These are phyloP conservation scores for Trichophyton schoenleinii DNA, from an alignment of 2,329 filamentous ascomycete genomes.

Conservation along the genomic window DNA sequence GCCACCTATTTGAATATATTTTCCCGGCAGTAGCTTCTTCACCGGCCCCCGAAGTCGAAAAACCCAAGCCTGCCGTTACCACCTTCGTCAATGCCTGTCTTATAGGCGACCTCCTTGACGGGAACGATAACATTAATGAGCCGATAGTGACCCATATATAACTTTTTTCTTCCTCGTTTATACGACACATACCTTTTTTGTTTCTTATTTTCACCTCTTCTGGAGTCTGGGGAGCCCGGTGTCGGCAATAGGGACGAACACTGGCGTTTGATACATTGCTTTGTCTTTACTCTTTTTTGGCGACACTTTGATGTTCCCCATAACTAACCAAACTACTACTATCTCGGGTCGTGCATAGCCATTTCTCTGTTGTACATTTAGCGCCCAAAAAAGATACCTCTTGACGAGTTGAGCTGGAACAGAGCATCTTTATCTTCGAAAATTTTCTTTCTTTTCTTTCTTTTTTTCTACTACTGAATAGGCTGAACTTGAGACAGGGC, in stretches of 20 bases:
- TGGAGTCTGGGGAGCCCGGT: background rate
- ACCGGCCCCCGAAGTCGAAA: background rate
- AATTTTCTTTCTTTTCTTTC: background rate
- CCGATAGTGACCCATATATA: constrained; percentile 2
- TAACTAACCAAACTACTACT: background rate
- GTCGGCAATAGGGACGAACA: background rate
- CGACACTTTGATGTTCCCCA: background rate
- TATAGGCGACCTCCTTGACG: background rate
- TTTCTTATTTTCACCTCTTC: background rate
- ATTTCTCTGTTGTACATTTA: background rate
- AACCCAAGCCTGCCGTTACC: background rate
- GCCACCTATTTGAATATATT: background rate
- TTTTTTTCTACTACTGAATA: too few relatives aligned
- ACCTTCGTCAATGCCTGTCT: constrained; percentile 1
- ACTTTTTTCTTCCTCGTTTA: background rate
- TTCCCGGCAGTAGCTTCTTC: background rate
- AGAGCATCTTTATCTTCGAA: background rate
- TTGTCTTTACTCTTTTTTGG: background rate
- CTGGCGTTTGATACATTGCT: background rate
- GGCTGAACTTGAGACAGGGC: too few relatives aligned
- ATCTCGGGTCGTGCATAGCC: constrained; percentile 3
- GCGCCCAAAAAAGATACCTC: background rate
- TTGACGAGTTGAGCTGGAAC: background rate
- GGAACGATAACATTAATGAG: constrained; percentile 1
- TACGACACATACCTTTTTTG: background rate